Base-by-base conservation (phyloP, 345 rosid genomes). In the Citropsis articulata region DNA sequence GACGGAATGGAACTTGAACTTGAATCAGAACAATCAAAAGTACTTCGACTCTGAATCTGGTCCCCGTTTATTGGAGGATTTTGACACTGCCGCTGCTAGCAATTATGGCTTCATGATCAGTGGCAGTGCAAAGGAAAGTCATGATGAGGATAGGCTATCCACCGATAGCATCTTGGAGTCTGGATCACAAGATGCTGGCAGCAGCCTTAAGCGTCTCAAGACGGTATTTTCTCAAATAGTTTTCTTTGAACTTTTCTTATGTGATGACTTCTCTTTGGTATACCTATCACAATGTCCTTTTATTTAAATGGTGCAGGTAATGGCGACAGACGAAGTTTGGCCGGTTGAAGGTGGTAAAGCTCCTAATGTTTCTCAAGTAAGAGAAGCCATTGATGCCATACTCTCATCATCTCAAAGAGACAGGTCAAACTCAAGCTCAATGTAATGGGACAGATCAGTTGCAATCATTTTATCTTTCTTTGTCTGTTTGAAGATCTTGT, bases 241-340 rank as follows among this genome's bases (percentile, higher is more conserved):
- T 71, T 71, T 71, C 31, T 30, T 36, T 53, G 3, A 16, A 63
- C 30, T 10, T 33, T 42, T 40, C 9, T 16, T 64, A 21, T 35
- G 21, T 30, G 38, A 64, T 35, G 36, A 35, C 36, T 35, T 35
- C 36, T 35, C 36, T 35, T 35, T 35, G 36, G 36, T 35, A 35
- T 6, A 35, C 36, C 36, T 35, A 35, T 35, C 36, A 35, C 36
- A 35, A 35, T 35, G 7, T 35, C 36, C 6, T 7, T 71, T 36
- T 72, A 5, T 18, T 75, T 16, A 19, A 22, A 69, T 42, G 68
- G 22, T 48, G 40, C 73, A 94, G 98, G 98, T 95, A 6, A 83
- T 96, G 78, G 98, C 97, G 5, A 87, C 99, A 0, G 99, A 96
- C 83, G 99, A 96, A 67, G 92, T 96, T 82, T 96, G 98, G 99